Percentiles rank a stretch among this genome's conserved stretches.
Conservation (phyloP, 2,329 filamentous ascomycete species). For the Diplodia corticola region DNA sequence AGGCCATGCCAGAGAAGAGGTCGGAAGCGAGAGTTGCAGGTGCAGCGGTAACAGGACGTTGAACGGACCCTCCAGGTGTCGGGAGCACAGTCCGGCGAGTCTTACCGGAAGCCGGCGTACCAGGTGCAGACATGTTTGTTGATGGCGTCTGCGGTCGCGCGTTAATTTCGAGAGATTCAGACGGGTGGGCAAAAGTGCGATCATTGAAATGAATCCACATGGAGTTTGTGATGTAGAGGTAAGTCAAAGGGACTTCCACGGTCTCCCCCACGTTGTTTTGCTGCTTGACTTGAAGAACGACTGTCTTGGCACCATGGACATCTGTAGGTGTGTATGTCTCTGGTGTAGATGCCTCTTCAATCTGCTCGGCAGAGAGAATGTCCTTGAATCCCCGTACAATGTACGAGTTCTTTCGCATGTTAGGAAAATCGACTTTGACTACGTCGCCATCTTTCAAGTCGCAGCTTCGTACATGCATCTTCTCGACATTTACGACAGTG, state of each 20-base stretch:
- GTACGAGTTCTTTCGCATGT: slow-evolving; percentile 49
- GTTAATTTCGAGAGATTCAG: neutral
- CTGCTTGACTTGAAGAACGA: slow-evolving; percentile 44
- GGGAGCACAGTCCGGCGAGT: slow-evolving; percentile 40
- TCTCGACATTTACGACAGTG: slow-evolving; percentile 44
- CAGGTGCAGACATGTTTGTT: slow-evolving; percentile 26
- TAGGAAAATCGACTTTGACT: slow-evolving; percentile 48
- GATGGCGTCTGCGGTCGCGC: slow-evolving; percentile 21
- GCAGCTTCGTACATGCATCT: slow-evolving; percentile 42
- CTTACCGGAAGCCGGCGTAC: slow-evolving; percentile 49
- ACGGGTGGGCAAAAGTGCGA: slow-evolving; percentile 37
- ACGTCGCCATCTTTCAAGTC: slow-evolving; percentile 48
- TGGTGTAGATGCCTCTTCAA: slow-evolving; percentile 24
- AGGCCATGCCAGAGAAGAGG: slow-evolving; percentile 79
- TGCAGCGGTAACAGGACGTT: slow-evolving; percentile 35
- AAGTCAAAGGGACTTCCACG: slow-evolving; percentile 42
- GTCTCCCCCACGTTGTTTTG: slow-evolving; percentile 30
- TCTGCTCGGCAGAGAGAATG: slow-evolving; percentile 25
- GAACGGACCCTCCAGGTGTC: slow-evolving; percentile 26
- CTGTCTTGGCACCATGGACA: slow-evolving; percentile 42
- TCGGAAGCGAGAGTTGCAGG: slow-evolving; percentile 34
- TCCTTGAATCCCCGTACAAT: slow-evolving; percentile 47
- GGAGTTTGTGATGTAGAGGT: slow-evolving; percentile 46
- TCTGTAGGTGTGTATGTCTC: slow-evolving; percentile 43
- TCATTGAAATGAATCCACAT: slow-evolving; percentile 46